Conservation (phyloP, 139 green algal genomes). For the Coelastrella sp. region DNA sequence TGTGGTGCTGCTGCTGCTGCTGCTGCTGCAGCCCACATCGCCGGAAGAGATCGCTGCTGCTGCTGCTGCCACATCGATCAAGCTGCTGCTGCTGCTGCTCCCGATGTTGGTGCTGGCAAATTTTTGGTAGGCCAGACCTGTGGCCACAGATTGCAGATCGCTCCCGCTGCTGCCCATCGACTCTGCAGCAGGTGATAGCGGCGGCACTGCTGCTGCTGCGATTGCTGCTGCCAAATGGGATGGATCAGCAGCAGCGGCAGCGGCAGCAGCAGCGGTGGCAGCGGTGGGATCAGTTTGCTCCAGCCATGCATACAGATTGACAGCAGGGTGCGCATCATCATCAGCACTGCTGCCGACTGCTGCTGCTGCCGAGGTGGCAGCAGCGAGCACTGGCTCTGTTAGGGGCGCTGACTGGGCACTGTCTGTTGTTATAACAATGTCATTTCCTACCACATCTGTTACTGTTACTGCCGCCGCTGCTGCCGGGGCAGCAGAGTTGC, state of each 20-base stretch:
- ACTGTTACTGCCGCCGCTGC: background rate
- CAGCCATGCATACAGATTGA: slow-evolving; percentile 21
- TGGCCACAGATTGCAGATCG: background rate
- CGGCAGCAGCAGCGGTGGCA: background rate
- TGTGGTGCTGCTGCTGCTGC: too few species aligned
- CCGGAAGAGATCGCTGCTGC: background rate
- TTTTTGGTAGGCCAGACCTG: background rate
- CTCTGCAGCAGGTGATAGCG: background rate
- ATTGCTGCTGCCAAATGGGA: background rate
- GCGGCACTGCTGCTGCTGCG: background rate
- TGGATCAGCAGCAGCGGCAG: background rate
- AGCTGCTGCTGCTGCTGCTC: background rate
- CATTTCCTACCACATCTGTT: background rate
- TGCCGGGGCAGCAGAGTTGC: background rate
- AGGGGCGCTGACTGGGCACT: background rate
- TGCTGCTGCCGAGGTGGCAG: slow-evolving; percentile 20
- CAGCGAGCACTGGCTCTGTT: slow-evolving; percentile 33
- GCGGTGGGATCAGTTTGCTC: slow-evolving; percentile 5
- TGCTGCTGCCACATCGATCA: background rate
- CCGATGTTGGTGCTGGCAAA: background rate
- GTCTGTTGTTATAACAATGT: background rate
- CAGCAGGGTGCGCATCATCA: background rate
- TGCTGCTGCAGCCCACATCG: background rate
- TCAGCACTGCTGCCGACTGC: background rate
- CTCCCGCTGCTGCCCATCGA: background rate